Base-by-base conservation (phyloP, 805 yeast genomes). In the Brettanomyces bruxellensis region DNA sequence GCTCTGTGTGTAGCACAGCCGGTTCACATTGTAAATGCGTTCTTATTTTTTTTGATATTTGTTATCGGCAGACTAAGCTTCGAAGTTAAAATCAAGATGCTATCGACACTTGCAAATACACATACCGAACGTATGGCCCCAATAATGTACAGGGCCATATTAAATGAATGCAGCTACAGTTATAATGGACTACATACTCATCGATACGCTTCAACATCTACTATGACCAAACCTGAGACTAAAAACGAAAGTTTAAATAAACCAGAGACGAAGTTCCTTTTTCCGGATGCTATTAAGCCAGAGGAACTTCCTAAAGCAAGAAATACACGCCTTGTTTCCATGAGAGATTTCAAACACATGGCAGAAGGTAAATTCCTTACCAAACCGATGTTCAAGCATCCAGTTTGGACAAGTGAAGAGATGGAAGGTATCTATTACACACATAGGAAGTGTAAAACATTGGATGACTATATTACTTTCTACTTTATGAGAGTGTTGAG, bases 381-480 rank as follows among this genome's bases (percentile, higher is more conserved):
- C 1, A 50, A 54, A 34, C 58, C 67, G 4, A 59, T 67, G 5
- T 75, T 72, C 64, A 58, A 66, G 4, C 80, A 75, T 55, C 78
- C 78, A 5, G 56, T 56, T 13, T 71, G 61, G 57, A 51, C 64
- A 4, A 47, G 39, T 12, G 60, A 51, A 1, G 68, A 69, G 42
- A 69, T 75, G 71, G 60, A 62, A 12, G 49, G 51, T 1, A 73
- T 83, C 30, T 56, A 63, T 38, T 67, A 66, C 44, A 76, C 73
- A 35, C 89, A 83, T 60, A 62, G 84, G 35, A 58, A 56, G 3
- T 81, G 85, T 0, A 48, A 51, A 25, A 62, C 13, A 9, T 12
- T 24, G n/a, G 25, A 12, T 13, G 46, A 43, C 25, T 43, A 38
- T 13, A 11, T 38, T 9, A 38, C 46, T 5, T 43, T 14, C 41